Percentiles rank a stretch among this genome's conserved stretches.
Evolutionary conservation across 331 rosid species (phyloP).

Genomic region (Quercus phellos): DNA sequence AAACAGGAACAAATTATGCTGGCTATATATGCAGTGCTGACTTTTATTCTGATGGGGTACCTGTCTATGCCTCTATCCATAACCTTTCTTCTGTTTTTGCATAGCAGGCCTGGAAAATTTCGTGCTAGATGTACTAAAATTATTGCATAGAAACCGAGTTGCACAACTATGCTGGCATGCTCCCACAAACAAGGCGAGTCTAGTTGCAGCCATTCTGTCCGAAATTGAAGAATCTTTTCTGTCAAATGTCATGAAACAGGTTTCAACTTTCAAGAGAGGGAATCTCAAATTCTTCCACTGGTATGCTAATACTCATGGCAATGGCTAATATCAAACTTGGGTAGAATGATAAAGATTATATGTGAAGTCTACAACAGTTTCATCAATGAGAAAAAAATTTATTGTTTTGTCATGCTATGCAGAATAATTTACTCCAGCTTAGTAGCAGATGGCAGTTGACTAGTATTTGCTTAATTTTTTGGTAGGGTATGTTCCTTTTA

Average conservation of each 20-base stretch:
- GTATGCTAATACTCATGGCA: neutral
- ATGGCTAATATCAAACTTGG: neutral
- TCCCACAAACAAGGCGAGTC: conserved; percentile 68
- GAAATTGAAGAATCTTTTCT: conserved; percentile 31
- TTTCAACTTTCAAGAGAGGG: neutral
- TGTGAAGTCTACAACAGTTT: too few relatives aligned
- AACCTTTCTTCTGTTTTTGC: conserved; percentile 27
- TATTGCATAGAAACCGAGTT: conserved; percentile 42
- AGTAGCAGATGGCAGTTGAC: too few relatives aligned
- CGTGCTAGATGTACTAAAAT: conserved; percentile 32
- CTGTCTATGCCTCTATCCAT: conserved; percentile 29
- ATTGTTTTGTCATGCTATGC: too few relatives aligned
- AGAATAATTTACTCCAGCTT: too few relatives aligned
- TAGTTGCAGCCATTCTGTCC: conserved; percentile 45
- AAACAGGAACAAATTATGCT: conserved; percentile 46
- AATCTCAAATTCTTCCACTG: neutral
- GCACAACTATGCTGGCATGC: conserved; percentile 50
- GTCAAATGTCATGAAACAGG: conserved; percentile 9
- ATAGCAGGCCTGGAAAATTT: conserved; percentile 13
- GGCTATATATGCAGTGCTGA: conserved; percentile 42
- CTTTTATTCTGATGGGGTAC: conserved; percentile 15
- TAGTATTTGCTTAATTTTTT: too few relatives aligned
- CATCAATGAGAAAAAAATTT: too few relatives aligned
- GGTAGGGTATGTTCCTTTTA: too few relatives aligned
- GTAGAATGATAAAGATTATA: too few relatives aligned